Base-by-base conservation (phyloP, 2,329 filamentous ascomycete species). In the Fusarium praegraminearum region DNA sequence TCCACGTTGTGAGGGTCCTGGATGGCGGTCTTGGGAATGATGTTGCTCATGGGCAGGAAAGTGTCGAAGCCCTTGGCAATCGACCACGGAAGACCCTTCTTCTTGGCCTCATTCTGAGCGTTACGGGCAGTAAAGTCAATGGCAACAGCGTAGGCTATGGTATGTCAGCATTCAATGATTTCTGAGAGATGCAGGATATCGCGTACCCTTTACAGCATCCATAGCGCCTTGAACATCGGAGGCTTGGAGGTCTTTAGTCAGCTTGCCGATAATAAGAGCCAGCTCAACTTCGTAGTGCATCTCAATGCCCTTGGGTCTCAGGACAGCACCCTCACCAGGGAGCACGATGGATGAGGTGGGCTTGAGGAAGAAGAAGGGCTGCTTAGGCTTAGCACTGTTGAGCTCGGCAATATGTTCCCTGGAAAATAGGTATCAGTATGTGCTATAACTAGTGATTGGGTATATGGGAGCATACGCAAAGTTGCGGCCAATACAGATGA, bases 291-390 rank as follows among this genome's bases (percentile, higher is more conserved):
- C 96, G 83, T 94, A 97, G 83, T 98, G 95, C 76, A 98, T 85
- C 74, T 90, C 91, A 41, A 97, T 91, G 69, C 95, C 95, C 75
- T 86, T 88, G 44, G 96, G 96, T 45, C 91, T 89, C 73, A 97
- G 86, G 49, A 97, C 89, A 5, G 94, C 91, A 1, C 94, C 94
- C 59, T 89, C 87, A 30, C 89, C 87, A 0, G 93, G 93, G 24
- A 92, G 86, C 6, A 98, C 87, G 73, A 99, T 93, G 5, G 94
- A 93, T 41, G 92, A 93, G 1, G 94, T 83, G 3, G 96, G 96
- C 86, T 99, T 99, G 74, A 98, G 88, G 87, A 99, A 99, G 90
- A 98, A 99, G 84, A 99, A 98, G 28, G 96, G 96, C 81, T 98
- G 94, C 80, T 96, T 97, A 52, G 96, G 96, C 71, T 90, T 89